Conservation (phyloP, 306 rosid genomes). For the Spatholobus suberectus region DNA sequence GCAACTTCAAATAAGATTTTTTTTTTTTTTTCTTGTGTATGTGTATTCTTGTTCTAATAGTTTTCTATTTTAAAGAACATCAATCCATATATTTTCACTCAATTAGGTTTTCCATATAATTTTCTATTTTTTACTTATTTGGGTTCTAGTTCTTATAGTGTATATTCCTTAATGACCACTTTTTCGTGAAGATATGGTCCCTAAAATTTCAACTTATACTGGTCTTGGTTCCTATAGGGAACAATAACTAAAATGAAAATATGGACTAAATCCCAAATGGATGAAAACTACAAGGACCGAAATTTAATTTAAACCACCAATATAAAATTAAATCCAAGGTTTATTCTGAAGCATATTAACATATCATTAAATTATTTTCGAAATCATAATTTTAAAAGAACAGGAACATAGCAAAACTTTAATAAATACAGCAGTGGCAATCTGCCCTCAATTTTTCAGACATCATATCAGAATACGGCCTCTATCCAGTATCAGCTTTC, state of each 20-base stretch:
- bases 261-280: background rate
- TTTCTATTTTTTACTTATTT: background rate
- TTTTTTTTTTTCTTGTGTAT: too few relatives aligned
- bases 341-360: background rate
- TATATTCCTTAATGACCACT: background rate
- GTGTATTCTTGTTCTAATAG: background rate
- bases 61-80: background rate
- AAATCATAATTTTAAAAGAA: constrained; percentile 4
- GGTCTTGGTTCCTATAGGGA: background rate
- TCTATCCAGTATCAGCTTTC: constrained; percentile 21
- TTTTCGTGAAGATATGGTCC: background rate
- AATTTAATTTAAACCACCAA: background rate
- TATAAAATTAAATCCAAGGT: background rate
- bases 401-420: background rate
- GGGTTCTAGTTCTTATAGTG: background rate
- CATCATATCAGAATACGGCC: constrained; percentile 26
- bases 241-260: background rate
- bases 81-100: constrained; percentile 6
- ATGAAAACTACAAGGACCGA: background rate
- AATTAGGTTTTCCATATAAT: background rate
- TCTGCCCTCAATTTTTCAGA: constrained; percentile 29
- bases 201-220: background rate
- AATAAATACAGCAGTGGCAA: constrained; percentile 4
- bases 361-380: background rate
- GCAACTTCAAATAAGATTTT: background rate